phyloP scores from a whole-genome alignment of 331 rosid species.

The Acacia pycnantha region DNA sequence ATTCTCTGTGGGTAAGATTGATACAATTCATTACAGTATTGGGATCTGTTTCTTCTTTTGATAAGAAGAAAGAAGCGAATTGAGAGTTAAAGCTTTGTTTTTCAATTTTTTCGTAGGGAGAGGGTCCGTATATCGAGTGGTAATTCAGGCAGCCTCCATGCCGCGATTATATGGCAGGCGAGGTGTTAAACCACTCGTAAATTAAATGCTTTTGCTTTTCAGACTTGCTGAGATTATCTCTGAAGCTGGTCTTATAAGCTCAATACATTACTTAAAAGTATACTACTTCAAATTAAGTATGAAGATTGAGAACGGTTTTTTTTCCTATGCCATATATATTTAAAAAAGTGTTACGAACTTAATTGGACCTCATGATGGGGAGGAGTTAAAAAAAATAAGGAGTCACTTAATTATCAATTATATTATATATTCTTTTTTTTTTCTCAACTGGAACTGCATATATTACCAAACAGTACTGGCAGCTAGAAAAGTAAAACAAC shows the following conservation, averaged over 20 bases:
- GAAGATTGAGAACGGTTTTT: too few relatives aligned
- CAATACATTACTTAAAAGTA: too few relatives aligned
- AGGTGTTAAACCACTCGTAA: slow-evolving; percentile 78
- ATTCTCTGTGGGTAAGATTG: slow-evolving; percentile 44
- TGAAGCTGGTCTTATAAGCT: slow-evolving; percentile 95
- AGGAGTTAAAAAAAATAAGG: too few relatives aligned
- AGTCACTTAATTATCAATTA: too few relatives aligned
- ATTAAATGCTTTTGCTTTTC: slow-evolving; percentile 74
- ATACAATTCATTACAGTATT: slow-evolving; percentile 6
- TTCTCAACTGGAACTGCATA: too few relatives aligned
- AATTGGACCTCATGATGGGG: too few relatives aligned
- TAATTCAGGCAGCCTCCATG: slow-evolving; percentile 88
- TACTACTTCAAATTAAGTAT: too few relatives aligned
- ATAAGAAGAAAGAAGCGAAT: neutral
- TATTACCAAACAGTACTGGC: too few relatives aligned
- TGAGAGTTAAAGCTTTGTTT: neutral
- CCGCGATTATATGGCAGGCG: slow-evolving; percentile 29
- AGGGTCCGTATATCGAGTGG: slow-evolving; percentile 41
- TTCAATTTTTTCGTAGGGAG: neutral
- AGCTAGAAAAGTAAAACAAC: too few relatives aligned
- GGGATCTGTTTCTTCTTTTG: neutral
- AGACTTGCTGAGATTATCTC: slow-evolving; percentile 71
- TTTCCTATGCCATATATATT: too few relatives aligned
- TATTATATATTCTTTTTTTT: too few relatives aligned
- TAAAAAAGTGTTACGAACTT: too few relatives aligned